phyloP scores from a whole-genome alignment of 805 yeast genomes.

The Wickerhamomyces rabaulensis region DNA sequence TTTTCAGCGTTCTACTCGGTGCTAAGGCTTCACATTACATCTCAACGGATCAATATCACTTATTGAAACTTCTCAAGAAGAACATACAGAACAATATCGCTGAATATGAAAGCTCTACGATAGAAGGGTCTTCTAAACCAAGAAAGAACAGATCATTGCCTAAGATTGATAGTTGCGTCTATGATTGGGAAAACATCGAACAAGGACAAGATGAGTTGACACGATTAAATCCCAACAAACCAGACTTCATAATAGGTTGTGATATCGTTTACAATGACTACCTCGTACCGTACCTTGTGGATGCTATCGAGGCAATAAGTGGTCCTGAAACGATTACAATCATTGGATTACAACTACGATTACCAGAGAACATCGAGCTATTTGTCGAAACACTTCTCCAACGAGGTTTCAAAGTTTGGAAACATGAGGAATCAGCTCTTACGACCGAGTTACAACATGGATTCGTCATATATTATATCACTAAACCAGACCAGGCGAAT shows the following conservation, averaged over 20 bases:
- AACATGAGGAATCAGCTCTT: constrained; percentile 29
- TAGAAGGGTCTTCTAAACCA: constrained; percentile 7
- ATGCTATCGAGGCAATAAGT: constrained; percentile 34
- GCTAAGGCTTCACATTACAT: constrained; percentile 33
- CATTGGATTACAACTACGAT: constrained; percentile 51
- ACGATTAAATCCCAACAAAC: constrained; percentile 15
- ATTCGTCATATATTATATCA: constrained; percentile 38
- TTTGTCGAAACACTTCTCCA: constrained; percentile 34
- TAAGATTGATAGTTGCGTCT: constrained; percentile 41
- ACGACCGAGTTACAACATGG: constrained; percentile 33
- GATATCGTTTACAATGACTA: constrained; percentile 65
- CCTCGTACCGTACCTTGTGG: constrained; percentile 44
- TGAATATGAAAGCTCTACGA: constrained; percentile 21
- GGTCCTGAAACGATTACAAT: constrained; percentile 30
- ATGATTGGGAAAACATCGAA: constrained; percentile 56
- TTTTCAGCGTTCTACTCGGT: constrained; percentile 38
- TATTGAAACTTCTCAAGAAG: constrained; percentile 42
- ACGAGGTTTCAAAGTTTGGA: constrained; percentile 30
- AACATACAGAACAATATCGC: constrained; percentile 40
- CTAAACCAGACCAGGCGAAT: neutral
- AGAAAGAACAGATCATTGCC: constrained; percentile 1
- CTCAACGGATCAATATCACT: constrained; percentile 54
- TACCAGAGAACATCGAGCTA: constrained; percentile 41
- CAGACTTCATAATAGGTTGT: constrained; percentile 52
- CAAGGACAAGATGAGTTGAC: constrained; percentile 26